Evolutionary conservation across 192 early-diverging fungal species (phyloP), one percentile per base, ranked within the genome.

Genomic region (Umbelopsis vinacea): DNA sequence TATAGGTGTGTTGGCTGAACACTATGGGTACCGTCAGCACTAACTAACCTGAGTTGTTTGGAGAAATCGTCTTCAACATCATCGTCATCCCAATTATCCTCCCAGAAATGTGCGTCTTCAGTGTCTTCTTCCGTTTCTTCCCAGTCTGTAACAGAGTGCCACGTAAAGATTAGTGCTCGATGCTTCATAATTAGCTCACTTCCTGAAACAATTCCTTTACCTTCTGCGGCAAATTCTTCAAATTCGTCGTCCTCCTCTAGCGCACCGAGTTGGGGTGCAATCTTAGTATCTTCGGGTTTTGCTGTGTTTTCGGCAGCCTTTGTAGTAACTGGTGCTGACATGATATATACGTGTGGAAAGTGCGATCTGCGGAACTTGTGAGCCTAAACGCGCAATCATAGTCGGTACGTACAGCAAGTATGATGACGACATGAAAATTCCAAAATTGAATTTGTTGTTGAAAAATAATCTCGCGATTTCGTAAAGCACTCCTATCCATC

Each of bases 221-320:
- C 90, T 85, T 97, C 93, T 29, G 84, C 86, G 54, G 85, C 83
- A 83, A 97, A 97, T 78, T 97, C 95, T 76, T 97, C 94, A 83
- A 97, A 97, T 73, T 97, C 95, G 74, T 97, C 95, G 84, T 97
- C 95, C 67, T 95, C 94, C 74, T 94, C 92, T 47, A 95, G 81
- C n/a, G 85, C 83, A 22, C 87, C 85, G 19, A 92, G 73, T 55
- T 89, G 88, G 37, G 91, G 86, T 63, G 57, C 57, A 37, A 33
- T 29, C 26, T 63, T 63, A 29, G 57, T 63, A 37, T 63, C 57
- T 37, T 63, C 57, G 11, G 57, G 57, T 14, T 63, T 63, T 63
- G 57, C 35, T 14, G 57, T 63, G 26, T 63, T 63, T 63, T 63
- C 57, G 15, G 57, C 33, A 19, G 57, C 12, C 26, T 63, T 63